A percentile compares a stretch with the other conserved stretches of the same genome.
These are phyloP conservation scores for Leishmania arabica DNA, from an alignment of 208 protist genomes.

Conservation along the genomic window DNA sequence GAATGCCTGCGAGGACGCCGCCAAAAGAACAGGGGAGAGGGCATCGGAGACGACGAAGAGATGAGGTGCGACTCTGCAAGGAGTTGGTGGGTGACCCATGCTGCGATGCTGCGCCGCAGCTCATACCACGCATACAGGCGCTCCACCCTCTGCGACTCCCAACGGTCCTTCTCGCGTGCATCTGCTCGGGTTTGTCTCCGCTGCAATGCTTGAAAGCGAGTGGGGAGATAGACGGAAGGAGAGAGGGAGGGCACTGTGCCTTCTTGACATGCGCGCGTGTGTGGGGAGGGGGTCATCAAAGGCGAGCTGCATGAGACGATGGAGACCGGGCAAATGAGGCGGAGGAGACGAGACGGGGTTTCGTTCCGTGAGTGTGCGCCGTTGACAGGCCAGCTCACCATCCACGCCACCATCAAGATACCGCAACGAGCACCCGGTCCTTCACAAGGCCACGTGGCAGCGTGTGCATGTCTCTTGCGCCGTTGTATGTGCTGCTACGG, in stretches of 20 bases:
- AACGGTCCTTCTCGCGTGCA: neutral
- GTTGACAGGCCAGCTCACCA: neutral
- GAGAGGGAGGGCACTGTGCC: neutral
- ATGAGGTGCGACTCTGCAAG: neutral
- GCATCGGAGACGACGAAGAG: neutral
- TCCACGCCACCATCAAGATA: neutral
- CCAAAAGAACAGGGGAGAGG: neutral
- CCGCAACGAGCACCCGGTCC: neutral
- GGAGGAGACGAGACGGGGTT: neutral
- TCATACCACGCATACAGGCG: neutral
- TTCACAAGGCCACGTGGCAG: neutral
- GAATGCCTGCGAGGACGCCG: neutral
- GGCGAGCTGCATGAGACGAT: neutral
- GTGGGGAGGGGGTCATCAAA: too few species aligned
- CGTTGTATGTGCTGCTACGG: neutral
- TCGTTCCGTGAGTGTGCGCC: neutral
- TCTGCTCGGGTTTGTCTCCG: neutral
- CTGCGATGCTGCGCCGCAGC: neutral
- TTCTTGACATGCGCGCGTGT: too few species aligned
- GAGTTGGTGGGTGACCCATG: too few species aligned
- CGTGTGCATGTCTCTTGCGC: neutral
- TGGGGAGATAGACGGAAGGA: neutral
- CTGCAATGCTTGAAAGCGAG: neutral
- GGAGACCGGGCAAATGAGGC: neutral
- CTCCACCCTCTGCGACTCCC: neutral